Base-by-base conservation (phyloP, 1,139 yeast species). In the Saccharomyces uvarum region DNA sequence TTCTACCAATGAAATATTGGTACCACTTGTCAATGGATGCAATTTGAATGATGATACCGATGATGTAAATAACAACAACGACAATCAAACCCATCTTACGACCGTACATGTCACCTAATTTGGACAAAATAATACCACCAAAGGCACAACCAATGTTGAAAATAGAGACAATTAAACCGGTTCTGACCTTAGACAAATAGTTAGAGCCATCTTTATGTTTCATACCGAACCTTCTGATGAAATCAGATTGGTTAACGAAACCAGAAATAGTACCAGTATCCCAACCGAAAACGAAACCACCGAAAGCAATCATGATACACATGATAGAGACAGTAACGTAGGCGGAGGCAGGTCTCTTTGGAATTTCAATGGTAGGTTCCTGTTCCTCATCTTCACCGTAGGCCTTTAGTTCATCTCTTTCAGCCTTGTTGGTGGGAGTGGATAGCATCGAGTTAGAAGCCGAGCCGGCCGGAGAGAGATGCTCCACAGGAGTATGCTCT, bases 251-350 rank as follows among this genome's bases (percentile, higher is more conserved):
- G 65, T 84, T 84, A 67, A 86, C 78, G 62, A 86, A 83, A 68
- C 95, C 95, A 28, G 86, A 80, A 69, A 85, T 84, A 63, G 89
- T 83, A 74, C 90, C 90, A 32, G 90, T 84, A 73, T 84, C 90
- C 80, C 84, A 84, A 61, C 90, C 90, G 65, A 78, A 85, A 58
- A 84, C 81, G 66, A 82, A 77, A 68, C 88, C 88, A 71, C 85
- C 87, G 60, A 82, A 80, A 56, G 86, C 85, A 54, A 75, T 81
- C 76, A 66, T 73, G 70, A 63, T 70, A 71, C 77, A 74, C 50
- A 73, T 62, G 51, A 67, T 56, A 24, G 65, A 62, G 61, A 78
- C 78, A 48, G 78, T 74, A 69, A 77, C 68, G 59, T 75, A 68
- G 59, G 81, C 75, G 54, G 81, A 77, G 6, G 79, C 77, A 47